Base-by-base conservation (phyloP, 371 early-diverging fungal genomes). In the Mucor indicus region DNA sequence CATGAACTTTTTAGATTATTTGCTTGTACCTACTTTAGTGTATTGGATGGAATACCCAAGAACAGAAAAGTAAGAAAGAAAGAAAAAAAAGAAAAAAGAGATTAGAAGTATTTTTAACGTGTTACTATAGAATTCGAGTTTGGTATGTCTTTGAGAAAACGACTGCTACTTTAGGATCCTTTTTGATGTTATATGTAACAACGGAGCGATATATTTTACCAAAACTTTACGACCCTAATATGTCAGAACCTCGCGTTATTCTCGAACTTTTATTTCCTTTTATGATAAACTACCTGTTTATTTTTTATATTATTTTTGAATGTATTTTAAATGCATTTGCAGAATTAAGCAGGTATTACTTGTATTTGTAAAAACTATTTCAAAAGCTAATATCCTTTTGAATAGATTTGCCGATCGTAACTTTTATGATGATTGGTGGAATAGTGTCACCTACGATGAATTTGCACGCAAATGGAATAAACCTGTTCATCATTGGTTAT, bases 401-500 rank as follows among this genome's bases (percentile, higher is more conserved):
- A 8, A 23, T 49, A 80, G 83, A 29, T 96, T 96, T 67, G 94
- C 95, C 15, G 97, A 98, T 60, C 84, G 93, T 38, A 83, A 87
- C 52, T 96, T 97, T 70, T 98, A 96, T 72, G 93, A 91, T 42
- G 93, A 95, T 66, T 98, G 96, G 96, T 98, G 98, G 98, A 97
- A 98, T 25, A 79, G 81, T 52, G 68, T 79, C 20, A 84, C 86
- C 0, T 91, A 86, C 52, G 92, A 89, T 53, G 96, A 95, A 64
- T 98, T 90, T 70, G 92, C 95, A 36, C 84, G 93, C 44, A 89
- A 93, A 55, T 98, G 99, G 99, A 98, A 98, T 72, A 89, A 85
- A 53, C 95, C 93, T 1, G 99, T 97, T 24, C 95, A 98, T 65
- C 80, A 89, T 37, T 97, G 96, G 70, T 69, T 96, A 27, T 82